phyloP scores from a whole-genome alignment of 1,284 basidiomycete genomes.

The Singerocomus rubriflavus region DNA sequence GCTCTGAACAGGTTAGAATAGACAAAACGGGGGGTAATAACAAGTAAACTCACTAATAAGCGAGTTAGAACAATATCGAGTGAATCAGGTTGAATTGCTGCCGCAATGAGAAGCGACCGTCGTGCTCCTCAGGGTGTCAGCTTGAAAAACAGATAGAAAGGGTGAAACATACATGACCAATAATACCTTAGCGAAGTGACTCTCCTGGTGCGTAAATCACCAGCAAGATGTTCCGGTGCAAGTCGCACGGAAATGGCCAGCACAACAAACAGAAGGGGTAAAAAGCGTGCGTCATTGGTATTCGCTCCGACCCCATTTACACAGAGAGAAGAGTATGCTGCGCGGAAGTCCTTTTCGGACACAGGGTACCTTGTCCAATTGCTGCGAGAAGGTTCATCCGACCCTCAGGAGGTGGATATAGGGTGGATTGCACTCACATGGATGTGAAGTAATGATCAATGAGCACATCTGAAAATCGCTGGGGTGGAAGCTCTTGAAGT shows the following conservation, averaged over 20 bases:
- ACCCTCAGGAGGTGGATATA: conserved; percentile 1
- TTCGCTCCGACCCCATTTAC: conserved; percentile 68
- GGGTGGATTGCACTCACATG: conserved; percentile 49
- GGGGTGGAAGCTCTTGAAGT: conserved; percentile 83
- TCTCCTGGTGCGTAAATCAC: conserved; percentile 70
- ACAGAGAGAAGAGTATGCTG: conserved; percentile 78
- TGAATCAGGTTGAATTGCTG: conserved; percentile 87
- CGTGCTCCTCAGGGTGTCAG: conserved; percentile 53
- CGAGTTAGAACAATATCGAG: conserved; percentile 87
- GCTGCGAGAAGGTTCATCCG: conserved; percentile 40
- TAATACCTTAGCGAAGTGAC: conserved; percentile 86
- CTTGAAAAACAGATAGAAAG: conserved; percentile 1
- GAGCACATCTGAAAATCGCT: conserved; percentile 67
- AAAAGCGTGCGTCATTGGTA: conserved; percentile 82
- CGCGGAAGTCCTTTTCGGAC: conserved; percentile 82
- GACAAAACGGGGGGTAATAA: neutral
- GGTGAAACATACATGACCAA: conserved; percentile 79
- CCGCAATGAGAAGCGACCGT: conserved; percentile 81
- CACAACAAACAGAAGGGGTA: conserved; percentile 90
- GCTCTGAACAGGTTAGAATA: conserved; percentile 48
- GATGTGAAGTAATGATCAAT: conserved; percentile 73
- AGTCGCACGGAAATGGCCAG: conserved; percentile 87
- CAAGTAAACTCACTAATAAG: conserved; percentile 59
- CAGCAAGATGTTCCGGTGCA: conserved; percentile 81
- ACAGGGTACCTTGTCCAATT: conserved; percentile 96